Evolutionary conservation across 2,329 filamentous ascomycete species (phyloP).

Genomic region (Colletotrichum spaethianum): DNA sequence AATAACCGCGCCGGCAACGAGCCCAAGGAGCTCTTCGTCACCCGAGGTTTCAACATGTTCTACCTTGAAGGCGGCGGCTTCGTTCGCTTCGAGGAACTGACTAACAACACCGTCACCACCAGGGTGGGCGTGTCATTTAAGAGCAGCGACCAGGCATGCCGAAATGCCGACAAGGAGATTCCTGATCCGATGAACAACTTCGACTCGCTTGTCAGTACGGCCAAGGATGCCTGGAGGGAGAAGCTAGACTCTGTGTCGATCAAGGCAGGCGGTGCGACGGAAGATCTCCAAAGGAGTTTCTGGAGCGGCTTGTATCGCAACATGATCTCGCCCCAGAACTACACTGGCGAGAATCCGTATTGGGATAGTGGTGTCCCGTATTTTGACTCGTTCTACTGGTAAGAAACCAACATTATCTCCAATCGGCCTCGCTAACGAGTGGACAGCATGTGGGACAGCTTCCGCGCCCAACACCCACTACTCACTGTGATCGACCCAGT

Average conservation of each 20-base stretch:
- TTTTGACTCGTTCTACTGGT: slow-evolving; percentile 68
- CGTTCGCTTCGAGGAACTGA: slow-evolving; percentile 64
- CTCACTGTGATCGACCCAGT: slow-evolving; percentile 74
- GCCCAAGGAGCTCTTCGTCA: slow-evolving; percentile 54
- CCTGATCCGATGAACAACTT: slow-evolving; percentile 60
- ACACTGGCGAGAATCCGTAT: slow-evolving; percentile 74
- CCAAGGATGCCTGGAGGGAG: slow-evolving; percentile 68
- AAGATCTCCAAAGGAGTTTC: slow-evolving; percentile 68
- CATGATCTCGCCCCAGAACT: slow-evolving; percentile 76
- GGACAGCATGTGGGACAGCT: slow-evolving; percentile 73
- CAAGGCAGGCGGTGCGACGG: slow-evolving; percentile 62
- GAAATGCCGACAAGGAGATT: slow-evolving; percentile 74
- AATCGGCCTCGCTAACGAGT: slow-evolving; percentile 5
- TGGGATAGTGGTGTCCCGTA: slow-evolving; percentile 75
- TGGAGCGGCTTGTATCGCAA: slow-evolving; percentile 74
- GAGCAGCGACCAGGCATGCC: slow-evolving; percentile 72
- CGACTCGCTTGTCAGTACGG: slow-evolving; percentile 60
- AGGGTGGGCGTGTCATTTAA: slow-evolving; percentile 77
- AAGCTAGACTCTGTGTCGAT: slow-evolving; percentile 70
- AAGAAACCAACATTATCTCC: neutral
- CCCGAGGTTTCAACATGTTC: slow-evolving; percentile 59
- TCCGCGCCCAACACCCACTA: slow-evolving; percentile 73
- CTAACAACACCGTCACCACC: slow-evolving; percentile 65
- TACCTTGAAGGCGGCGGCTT: slow-evolving; percentile 66
- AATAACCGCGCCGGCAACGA: slow-evolving; percentile 56